Evolutionary conservation across 2,329 filamentous ascomycete genomes (phyloP).

Genomic region (Xylariaceae sp.): DNA sequence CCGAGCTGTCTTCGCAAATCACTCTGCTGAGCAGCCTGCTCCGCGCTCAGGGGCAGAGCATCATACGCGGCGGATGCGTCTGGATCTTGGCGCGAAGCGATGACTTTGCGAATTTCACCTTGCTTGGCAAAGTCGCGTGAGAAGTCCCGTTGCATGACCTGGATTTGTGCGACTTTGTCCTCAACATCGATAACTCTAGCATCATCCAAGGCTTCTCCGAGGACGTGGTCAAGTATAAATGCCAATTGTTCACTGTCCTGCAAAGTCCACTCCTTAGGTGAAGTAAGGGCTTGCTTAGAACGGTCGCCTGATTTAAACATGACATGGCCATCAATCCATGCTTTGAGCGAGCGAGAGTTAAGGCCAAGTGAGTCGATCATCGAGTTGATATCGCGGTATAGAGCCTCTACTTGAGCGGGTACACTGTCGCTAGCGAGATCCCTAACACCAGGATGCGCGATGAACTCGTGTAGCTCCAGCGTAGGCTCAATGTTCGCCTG

Average conservation of each 20-base stretch:
- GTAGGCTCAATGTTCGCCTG: constrained; percentile 57
- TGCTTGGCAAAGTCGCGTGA: constrained; percentile 68
- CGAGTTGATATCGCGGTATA: constrained; percentile 78
- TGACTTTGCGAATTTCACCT: constrained; percentile 71
- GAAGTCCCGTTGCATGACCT: constrained; percentile 64
- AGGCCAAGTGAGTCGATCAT: constrained; percentile 93
- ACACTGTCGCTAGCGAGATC: constrained; percentile 52
- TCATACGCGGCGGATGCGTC: constrained; percentile 59
- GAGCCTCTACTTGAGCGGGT: constrained; percentile 57
- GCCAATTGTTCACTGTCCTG: constrained; percentile 68
- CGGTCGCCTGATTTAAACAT: constrained; percentile 50
- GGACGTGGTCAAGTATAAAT: constrained; percentile 55
- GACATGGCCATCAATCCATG: constrained; percentile 63
- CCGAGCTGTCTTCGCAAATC: constrained; percentile 74
- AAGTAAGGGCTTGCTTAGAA: constrained; percentile 62
- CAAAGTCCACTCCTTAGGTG: constrained; percentile 65
- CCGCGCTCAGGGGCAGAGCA: constrained; percentile 71
- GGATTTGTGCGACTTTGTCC: constrained; percentile 62
- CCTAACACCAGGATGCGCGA: constrained; percentile 54
- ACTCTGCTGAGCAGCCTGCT: constrained; percentile 77
- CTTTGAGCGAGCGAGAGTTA: constrained; percentile 64
- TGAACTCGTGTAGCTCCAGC: constrained; percentile 60
- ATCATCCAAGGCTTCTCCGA: constrained; percentile 60
- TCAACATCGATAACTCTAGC: constrained; percentile 64
- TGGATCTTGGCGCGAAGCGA: constrained; percentile 64